Evolutionary conservation across 2,329 filamentous ascomycete genomes (phyloP).

Genomic region (Exophiala alcalophila): DNA sequence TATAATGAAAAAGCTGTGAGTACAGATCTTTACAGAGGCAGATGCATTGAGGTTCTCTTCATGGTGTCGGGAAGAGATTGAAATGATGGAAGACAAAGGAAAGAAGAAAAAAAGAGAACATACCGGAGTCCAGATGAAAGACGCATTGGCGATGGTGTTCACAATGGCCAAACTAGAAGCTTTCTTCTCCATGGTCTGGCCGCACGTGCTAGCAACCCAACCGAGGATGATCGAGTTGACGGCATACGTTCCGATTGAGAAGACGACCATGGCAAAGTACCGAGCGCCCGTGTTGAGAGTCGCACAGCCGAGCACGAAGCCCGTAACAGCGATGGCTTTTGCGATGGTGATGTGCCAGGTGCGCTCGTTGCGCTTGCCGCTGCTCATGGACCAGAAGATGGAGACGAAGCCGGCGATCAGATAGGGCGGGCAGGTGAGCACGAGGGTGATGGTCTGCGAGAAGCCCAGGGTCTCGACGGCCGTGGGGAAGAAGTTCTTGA

Average conservation of each 20-base stretch:
- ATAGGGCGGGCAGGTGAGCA: slow-evolving; percentile 45
- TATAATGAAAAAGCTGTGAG: slow-evolving; percentile 36
- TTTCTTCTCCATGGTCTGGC: slow-evolving; percentile 48
- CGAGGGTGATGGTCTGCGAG: slow-evolving; percentile 48
- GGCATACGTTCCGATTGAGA: slow-evolving; percentile 34
- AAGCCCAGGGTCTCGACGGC: slow-evolving; percentile 50
- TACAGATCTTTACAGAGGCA: too few species aligned
- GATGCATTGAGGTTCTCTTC: too few species aligned
- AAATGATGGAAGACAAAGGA: neutral
- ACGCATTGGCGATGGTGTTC: slow-evolving; percentile 62
- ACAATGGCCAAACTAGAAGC: slow-evolving; percentile 43
- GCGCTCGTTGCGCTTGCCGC: slow-evolving; percentile 51
- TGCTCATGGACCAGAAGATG: slow-evolving; percentile 25
- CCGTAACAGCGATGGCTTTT: slow-evolving; percentile 56
- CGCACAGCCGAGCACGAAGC: slow-evolving; percentile 28
- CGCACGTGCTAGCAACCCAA: slow-evolving; percentile 56
- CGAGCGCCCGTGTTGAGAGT: slow-evolving; percentile 46
- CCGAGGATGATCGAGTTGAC: slow-evolving; percentile 43
- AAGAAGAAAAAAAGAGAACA: too few species aligned
- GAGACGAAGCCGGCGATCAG: slow-evolving; percentile 30
- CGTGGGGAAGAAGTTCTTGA: slow-evolving; percentile 47
- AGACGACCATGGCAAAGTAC: slow-evolving; percentile 34
- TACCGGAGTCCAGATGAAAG: slow-evolving; percentile 62
- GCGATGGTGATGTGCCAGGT: slow-evolving; percentile 65
- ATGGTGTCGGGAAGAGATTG: neutral